Conservation (phyloP, 1,284 basidiomycete genomes). For the Abortiporus biennis region DNA sequence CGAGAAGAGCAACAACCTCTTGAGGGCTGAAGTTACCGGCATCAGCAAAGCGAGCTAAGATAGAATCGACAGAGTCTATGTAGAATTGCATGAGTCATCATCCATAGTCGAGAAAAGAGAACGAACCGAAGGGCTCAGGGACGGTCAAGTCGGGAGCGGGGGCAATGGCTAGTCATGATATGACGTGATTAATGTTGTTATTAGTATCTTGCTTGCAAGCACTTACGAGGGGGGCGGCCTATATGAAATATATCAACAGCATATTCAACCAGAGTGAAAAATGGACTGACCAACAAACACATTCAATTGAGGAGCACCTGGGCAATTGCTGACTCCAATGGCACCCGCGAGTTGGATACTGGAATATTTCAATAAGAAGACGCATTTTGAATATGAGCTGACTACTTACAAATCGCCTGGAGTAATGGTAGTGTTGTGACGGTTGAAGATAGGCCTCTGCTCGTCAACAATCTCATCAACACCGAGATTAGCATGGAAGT, state of each 20-base stretch:
- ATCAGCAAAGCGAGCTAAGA: slow-evolving; percentile 23
- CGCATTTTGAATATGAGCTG: not conserved
- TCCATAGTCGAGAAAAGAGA: slow-evolving; percentile 20
- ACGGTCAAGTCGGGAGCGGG: too few species aligned
- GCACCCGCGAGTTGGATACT: slow-evolving; percentile 18
- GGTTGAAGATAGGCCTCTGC: slow-evolving; percentile 15
- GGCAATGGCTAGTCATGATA: slow-evolving; percentile 6
- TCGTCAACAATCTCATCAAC: slow-evolving; percentile 19
- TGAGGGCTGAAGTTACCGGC: slow-evolving; percentile 23
- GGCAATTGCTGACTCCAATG: slow-evolving; percentile 15
- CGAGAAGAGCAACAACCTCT: slow-evolving; percentile 26
- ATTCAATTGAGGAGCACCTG: slow-evolving; percentile 15
- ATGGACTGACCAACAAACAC: slow-evolving; percentile 15
- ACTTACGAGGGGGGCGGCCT: slow-evolving; percentile 4
- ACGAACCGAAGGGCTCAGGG: slow-evolving; percentile 20
- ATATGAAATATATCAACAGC: not conserved
- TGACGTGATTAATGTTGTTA: slow-evolving; percentile 1
- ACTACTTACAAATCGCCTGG: slow-evolving; percentile 25
- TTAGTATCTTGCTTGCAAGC: not conserved
- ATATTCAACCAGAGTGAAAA: not conserved
- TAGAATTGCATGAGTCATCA: not conserved
- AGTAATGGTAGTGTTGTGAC: slow-evolving; percentile 15
- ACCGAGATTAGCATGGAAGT: slow-evolving; percentile 19
- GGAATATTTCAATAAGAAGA: not conserved
- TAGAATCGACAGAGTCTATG: slow-evolving; percentile 20